A percentile compares a stretch with the other conserved stretches of the same genome.
phyloP scores from a whole-genome alignment of 495 filamentous ascomycete genomes.

The Aspergillus leporis region DNA sequence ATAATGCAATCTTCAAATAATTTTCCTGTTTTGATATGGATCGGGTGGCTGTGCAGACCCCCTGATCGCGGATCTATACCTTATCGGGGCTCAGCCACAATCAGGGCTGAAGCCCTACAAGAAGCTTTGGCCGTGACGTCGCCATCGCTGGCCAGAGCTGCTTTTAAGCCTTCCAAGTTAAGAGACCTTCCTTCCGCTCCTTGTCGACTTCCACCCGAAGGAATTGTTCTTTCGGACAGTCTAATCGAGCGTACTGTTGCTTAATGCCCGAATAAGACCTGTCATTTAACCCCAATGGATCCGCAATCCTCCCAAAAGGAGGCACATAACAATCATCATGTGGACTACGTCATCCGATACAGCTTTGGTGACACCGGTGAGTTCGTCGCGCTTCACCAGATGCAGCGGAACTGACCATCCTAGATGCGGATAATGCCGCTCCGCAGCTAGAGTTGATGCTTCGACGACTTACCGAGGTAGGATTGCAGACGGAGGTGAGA shows the following conservation, averaged over 20 bases:
- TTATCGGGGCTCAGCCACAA: not conserved
- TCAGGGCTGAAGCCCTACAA: not conserved
- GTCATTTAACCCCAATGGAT: conserved; percentile 24
- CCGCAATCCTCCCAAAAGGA: conserved; percentile 26
- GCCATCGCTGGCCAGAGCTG: not conserved
- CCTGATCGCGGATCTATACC: not conserved
- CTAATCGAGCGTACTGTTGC: not conserved
- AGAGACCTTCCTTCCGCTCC: not conserved
- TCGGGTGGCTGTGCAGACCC: not conserved
- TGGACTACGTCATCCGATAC: conserved; percentile 93
- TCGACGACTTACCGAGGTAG: conserved; percentile 65
- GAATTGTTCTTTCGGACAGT: not conserved
- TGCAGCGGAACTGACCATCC: conserved; percentile 13
- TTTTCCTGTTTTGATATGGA: not conserved
- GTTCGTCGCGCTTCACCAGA: conserved; percentile 13
- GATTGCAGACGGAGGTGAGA: conserved; percentile 82
- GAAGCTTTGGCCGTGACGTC: conserved; percentile 8
- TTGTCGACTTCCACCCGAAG: not conserved
- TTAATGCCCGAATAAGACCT: not conserved
- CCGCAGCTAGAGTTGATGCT: conserved; percentile 75
- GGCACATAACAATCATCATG: conserved; percentile 59
- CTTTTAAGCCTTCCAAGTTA: not conserved
- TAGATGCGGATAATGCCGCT: conserved; percentile 68
- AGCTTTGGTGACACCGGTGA: conserved; percentile 65
- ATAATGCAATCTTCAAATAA: not conserved